Conservation (phyloP, 495 filamentous ascomycete species). For the Lineolata rhizophorae region DNA sequence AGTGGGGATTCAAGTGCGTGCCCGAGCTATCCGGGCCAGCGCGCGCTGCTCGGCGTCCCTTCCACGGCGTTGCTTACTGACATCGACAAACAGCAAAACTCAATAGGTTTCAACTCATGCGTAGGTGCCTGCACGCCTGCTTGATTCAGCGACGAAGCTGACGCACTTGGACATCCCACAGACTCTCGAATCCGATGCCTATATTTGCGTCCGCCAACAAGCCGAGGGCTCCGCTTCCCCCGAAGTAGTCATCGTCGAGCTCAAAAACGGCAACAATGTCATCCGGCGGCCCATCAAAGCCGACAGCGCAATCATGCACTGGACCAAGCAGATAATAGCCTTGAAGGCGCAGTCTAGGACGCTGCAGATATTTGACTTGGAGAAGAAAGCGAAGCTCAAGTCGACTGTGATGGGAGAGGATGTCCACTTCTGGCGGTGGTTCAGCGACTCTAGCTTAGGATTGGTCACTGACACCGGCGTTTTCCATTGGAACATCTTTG, state of each 20-base stretch:
- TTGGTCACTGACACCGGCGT: conserved; percentile 76
- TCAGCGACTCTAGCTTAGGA: conserved; percentile 67
- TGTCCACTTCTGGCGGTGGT: conserved; percentile 98
- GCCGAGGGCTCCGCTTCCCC: conserved; percentile 55
- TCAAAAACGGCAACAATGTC: conserved; percentile 85
- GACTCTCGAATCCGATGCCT: conserved; percentile 95
- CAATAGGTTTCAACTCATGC: conserved; percentile 94
- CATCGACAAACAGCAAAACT: conserved; percentile 31
- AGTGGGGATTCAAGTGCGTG: conserved; percentile 66
- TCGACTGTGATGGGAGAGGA: conserved; percentile 89
- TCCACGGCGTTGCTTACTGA: conserved; percentile 1
- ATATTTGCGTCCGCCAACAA: conserved; percentile 87
- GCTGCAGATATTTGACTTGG: conserved; percentile 92
- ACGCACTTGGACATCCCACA: conserved; percentile 17
- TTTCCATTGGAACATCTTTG: conserved; percentile 95
- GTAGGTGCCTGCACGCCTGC: conserved; percentile 30
- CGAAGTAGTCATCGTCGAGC: conserved; percentile 90
- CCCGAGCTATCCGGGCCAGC: too few species aligned
- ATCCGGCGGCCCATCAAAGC: conserved; percentile 92
- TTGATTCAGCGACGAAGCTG: conserved; percentile 4
- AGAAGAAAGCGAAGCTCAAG: conserved; percentile 78
- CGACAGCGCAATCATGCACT: conserved; percentile 99
- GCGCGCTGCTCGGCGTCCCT: conserved; percentile 9
- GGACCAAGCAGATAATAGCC: conserved; percentile 84
- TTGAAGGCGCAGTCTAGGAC: conserved; percentile 80